Conservation (phyloP, 805 yeast genomes). For the Starmerella apicola region DNA sequence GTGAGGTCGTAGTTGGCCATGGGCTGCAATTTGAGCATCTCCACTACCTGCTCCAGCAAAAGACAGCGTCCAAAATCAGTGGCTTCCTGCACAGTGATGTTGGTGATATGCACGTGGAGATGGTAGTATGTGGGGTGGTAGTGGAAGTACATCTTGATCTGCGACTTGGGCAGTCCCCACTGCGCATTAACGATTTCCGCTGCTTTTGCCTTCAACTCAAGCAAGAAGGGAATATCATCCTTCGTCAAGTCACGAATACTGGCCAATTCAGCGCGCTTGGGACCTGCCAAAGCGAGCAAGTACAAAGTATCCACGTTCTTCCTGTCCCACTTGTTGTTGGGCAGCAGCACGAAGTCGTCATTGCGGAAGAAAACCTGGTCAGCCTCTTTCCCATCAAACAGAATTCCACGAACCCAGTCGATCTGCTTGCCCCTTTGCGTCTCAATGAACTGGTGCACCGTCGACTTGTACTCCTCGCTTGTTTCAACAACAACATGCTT, state of each 20-base stretch:
- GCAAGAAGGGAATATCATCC: slow-evolving; percentile 48
- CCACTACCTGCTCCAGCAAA: slow-evolving; percentile 69
- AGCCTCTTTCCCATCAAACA: slow-evolving; percentile 69
- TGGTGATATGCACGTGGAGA: slow-evolving; percentile 83
- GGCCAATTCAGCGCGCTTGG: slow-evolving; percentile 44
- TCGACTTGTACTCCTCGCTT: slow-evolving; percentile 51
- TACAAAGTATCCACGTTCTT: slow-evolving; percentile 56
- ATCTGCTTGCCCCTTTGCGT: slow-evolving; percentile 66
- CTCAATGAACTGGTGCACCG: slow-evolving; percentile 64
- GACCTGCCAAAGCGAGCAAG: slow-evolving; percentile 58
- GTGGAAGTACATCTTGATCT: slow-evolving; percentile 69
- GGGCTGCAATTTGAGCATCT: slow-evolving; percentile 39
- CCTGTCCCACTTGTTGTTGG: slow-evolving; percentile 94
- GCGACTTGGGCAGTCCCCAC: slow-evolving; percentile 41
- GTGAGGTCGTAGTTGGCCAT: slow-evolving; percentile 51
- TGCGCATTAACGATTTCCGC: slow-evolving; percentile 35
- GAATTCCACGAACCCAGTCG: slow-evolving; percentile 81
- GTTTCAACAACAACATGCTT: slow-evolving; percentile 62
- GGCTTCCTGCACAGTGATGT: slow-evolving; percentile 49
- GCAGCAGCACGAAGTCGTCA: slow-evolving; percentile 60
- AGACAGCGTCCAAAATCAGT: slow-evolving; percentile 75
- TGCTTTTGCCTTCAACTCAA: slow-evolving; percentile 36
- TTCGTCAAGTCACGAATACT: slow-evolving; percentile 62
- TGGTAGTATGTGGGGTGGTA: slow-evolving; percentile 94
- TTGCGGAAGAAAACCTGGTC: slow-evolving; percentile 67